A percentile compares a stretch with the other conserved stretches of the same genome.
Evolutionary conservation across 441 rosid genomes (phyloP).

Genomic region (Theobroma grandiflorum): DNA sequence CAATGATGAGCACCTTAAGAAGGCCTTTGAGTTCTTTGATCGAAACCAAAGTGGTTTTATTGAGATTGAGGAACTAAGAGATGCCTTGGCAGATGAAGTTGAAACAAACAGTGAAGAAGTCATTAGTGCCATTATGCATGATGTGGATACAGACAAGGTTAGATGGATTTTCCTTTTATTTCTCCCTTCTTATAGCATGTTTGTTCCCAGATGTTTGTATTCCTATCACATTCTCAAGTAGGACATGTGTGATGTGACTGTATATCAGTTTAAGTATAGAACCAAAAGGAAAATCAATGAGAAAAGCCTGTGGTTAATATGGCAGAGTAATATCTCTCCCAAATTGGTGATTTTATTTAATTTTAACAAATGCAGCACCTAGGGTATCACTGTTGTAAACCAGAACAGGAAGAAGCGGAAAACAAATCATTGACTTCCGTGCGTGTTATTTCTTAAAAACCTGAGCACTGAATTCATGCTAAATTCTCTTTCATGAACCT

Average conservation of each 20-base stretch:
- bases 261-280: neutral
- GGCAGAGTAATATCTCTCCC: too few relatives aligned
- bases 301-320: neutral
- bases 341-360: neutral
- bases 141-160: slow-evolving; percentile 85
- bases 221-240: neutral
- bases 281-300: neutral
- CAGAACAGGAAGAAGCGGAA: neutral
- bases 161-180: slow-evolving; percentile 22
- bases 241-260: neutral
- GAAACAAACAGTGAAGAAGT: slow-evolving; percentile 67
- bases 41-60: slow-evolving; percentile 59
- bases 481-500: slow-evolving; percentile 13
- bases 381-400: neutral
- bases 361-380: too few relatives aligned
- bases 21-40: slow-evolving; percentile 73
- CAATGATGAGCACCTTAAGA: slow-evolving; percentile 70
- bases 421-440: neutral
- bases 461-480: neutral
- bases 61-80: slow-evolving; percentile 72
- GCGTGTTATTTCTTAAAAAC: neutral
- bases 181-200: neutral
- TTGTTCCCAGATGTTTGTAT: neutral
- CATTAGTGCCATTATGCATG: slow-evolving; percentile 68
- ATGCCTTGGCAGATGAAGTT: slow-evolving; percentile 64